These are phyloP conservation scores for Suhomyces chickasaworum DNA, from an alignment of 1,139 yeast genomes.

Conservation along the genomic window DNA sequence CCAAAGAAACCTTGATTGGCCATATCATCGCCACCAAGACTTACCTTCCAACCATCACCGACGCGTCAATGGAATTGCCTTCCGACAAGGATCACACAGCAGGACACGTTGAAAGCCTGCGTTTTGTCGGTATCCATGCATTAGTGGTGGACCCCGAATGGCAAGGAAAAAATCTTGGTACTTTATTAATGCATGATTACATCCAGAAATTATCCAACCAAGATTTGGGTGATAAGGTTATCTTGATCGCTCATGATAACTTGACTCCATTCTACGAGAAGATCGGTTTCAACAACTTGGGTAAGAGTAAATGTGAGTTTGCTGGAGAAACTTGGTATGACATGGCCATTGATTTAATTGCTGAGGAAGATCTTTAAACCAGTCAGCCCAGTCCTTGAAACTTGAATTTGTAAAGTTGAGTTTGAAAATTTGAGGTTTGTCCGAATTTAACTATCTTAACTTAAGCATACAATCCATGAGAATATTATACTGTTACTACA, in stretches of 20 bases:
- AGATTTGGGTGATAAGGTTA: constrained; percentile 77
- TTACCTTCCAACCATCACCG: constrained; percentile 51
- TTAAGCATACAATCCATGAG: neutral
- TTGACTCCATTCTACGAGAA: constrained; percentile 77
- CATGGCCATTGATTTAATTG: constrained; percentile 60
- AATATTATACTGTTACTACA: neutral
- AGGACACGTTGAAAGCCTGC: constrained; percentile 81
- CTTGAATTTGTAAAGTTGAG: neutral
- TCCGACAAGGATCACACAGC: constrained; percentile 35
- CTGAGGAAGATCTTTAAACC: constrained; percentile 49
- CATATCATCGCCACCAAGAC: constrained; percentile 85
- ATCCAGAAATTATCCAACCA: constrained; percentile 87
- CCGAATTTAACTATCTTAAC: too few species aligned
- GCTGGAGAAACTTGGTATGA: constrained; percentile 71
- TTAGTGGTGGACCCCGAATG: constrained; percentile 76
- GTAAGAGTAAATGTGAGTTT: constrained; percentile 58
- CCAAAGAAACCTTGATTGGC: constrained; percentile 72
- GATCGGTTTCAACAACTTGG: constrained; percentile 71
- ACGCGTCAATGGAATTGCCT: constrained; percentile 68
- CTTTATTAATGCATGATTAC: constrained; percentile 82
- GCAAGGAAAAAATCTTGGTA: constrained; percentile 81
- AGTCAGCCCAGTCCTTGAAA: neutral
- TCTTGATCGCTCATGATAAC: constrained; percentile 69
- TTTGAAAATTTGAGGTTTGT: too few species aligned
- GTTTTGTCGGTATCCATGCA: constrained; percentile 79